Base-by-base conservation (phyloP, 2,329 filamentous ascomycete genomes). In the Xylariaceae sp. region DNA sequence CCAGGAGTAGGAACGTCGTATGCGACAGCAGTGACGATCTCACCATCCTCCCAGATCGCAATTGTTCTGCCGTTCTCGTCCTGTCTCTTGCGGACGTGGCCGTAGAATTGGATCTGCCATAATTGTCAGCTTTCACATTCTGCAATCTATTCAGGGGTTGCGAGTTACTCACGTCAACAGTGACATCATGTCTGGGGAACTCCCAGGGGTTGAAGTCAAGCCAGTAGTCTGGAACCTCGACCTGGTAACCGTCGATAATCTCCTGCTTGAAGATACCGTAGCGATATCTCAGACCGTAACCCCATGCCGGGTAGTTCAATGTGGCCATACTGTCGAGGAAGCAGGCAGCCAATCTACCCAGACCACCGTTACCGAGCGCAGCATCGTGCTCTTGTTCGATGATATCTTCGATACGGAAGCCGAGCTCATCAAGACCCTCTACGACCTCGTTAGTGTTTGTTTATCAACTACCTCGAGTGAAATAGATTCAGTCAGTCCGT, bases 191-290 rank as follows among this genome's bases (percentile, higher is more conserved):
- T 66, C 94, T 84, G 48, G 92, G 92, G 71, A 97, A 99, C 73
- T 99, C 94, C 94, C 94, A 99, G 0, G 94, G 94, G 76, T 99
- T 99, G 76, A 97, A 97, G 73, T 97, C 94, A 56, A 99, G 85
- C 94, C 94, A 99, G 77, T 99, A 97, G 74, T 99, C 94, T 17
- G 94, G 94, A 60, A 97, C 89, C 73, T 99, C 94, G 65, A 99
- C 92, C 76, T 99, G 94, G 74, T 97, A 99, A 59, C 94, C 94
- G 71, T 97, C 89, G 61, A 97, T 87, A 69, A 99, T 97, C 78
- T 97, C 94, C 79, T 99, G 94, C 80, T 97, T 97, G 86, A 99
- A 99, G 74, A 99, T 99, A 72, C 90, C 90, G 73, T 97, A 97
- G 74, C 92, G 83, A 79, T 99, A 99, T 71, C 94, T 86, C 67